Base-by-base conservation (phyloP, 331 rosid genomes). In the Prunus yedoensis region DNA sequence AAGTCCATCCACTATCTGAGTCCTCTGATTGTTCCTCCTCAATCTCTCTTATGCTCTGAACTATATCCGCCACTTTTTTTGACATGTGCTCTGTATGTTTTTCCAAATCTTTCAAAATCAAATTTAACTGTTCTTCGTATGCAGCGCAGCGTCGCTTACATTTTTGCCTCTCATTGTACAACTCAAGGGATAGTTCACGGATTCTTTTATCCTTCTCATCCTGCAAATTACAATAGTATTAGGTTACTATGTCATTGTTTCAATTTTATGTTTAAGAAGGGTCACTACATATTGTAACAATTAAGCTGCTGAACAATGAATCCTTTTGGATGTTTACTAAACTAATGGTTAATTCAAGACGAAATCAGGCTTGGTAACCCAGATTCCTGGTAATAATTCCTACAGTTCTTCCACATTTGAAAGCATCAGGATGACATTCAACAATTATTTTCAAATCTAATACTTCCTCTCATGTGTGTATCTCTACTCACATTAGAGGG, bases 201-300 rank as follows among this genome's bases (percentile, higher is more conserved):
- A 90, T 90, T 85, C 93, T 85, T 82, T 75, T 90, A 63, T 90
- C 96, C 79, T 90, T 90, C 87, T 88, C 93, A 32, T 90, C 96
- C 93, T 90, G 88, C 54, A 56, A 78, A 58, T 30, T 20, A 20
- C 28, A 18, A 66, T 13, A 63, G 53, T n/a, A 16, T 68, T 50
- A 64, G 54, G 63, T 38, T 30, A 51, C 70, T 15, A 7, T 10
- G n/a, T 61, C 20, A 16, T 2, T 13, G 4, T 9, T 47, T 47
- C 41, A 35, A 35, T 35, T 35, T 35, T 35, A 35, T 35, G 2
- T 59, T 13, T 59, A 0, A 1, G 15, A 56, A 16, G 12, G 14
- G n/a, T 23, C 65, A 13, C 65, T 4, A 0, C 46, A 8, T 30
- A 28, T 30, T 17, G 15, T 32, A 30, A 62, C 5, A 62, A 1